Conservation (phyloP, 148 eudicot species). For the Rhododendron kiyosumense region DNA sequence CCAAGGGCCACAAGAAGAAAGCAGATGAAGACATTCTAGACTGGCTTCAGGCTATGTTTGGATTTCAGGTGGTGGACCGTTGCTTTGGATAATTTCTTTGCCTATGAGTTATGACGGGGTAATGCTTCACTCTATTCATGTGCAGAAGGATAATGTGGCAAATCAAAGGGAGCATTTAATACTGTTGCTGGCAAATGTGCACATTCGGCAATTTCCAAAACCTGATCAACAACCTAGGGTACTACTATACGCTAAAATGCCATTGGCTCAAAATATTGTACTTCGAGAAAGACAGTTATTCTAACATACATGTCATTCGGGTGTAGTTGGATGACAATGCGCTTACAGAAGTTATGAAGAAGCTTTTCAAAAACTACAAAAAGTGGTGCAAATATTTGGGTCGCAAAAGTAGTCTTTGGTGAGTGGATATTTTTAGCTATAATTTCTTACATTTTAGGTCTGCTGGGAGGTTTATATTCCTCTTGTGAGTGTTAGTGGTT, state of each 20-base stretch:
- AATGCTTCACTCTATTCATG: conserved; percentile 1
- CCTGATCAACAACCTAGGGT: conserved; percentile 98
- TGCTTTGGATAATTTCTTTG: neutral
- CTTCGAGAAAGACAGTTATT: neutral
- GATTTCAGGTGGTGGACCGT: conserved; percentile 66
- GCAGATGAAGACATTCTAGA: conserved; percentile 90
- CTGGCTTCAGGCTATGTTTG: conserved; percentile 97
- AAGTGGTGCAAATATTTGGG: conserved; percentile 99
- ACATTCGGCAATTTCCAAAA: conserved; percentile 89
- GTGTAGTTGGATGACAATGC: conserved; percentile 94
- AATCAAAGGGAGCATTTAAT: conserved; percentile 98
- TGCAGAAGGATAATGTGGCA: conserved; percentile 91
- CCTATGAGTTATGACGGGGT: neutral
- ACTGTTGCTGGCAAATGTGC: conserved; percentile 94
- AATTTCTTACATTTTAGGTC: neutral
- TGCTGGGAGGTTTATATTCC: neutral
- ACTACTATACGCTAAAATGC: conserved; percentile 12
- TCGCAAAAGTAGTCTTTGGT: conserved; percentile 99
- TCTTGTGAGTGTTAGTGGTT: neutral
- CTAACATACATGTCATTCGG: neutral
- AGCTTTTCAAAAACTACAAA: conserved; percentile 94
- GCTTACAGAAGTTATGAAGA: conserved; percentile 89
- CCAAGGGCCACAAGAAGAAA: conserved; percentile 89
- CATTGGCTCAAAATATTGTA: neutral
- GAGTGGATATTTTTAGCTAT: conserved; percentile 11